Evolutionary conservation across 768 basidiomycete genomes (phyloP).

Genomic region (Rhodotorula babjevae): DNA sequence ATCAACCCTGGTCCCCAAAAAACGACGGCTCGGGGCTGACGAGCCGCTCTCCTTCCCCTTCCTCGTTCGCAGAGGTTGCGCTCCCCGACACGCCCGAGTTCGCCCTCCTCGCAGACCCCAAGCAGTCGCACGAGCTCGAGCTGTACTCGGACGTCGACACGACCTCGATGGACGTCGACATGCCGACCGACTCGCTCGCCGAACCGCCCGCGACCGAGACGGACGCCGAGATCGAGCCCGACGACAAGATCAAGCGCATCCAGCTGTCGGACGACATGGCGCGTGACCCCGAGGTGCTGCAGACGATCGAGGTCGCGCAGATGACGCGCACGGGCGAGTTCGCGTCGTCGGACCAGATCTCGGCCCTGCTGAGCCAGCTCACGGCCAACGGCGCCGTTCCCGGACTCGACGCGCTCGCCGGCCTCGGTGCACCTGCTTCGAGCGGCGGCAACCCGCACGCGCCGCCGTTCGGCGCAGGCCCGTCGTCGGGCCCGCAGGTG

Average conservation of each 20-base stretch:
- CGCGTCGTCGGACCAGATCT: conserved; percentile 24
- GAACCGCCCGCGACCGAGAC: not conserved
- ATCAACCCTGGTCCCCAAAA: no score
- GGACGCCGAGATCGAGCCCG: not conserved
- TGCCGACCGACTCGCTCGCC: conserved; percentile 9
- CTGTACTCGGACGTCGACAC: conserved; percentile 15
- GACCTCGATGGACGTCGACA: conserved; percentile 11
- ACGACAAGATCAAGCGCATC: conserved; percentile 5
- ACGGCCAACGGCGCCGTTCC: not conserved
- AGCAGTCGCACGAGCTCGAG: conserved; percentile 8
- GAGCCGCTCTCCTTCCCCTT: no score
- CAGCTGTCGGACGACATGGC: conserved; percentile 4
- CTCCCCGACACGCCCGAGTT: conserved; percentile 23
- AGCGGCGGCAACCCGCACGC: not conserved
- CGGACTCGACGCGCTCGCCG: not conserved
- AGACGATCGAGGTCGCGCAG: conserved; percentile 21
- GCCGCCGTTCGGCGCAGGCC: not conserved
- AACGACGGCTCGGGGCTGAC: no score
- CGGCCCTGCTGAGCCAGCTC: conserved; percentile 19
- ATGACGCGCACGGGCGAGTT: not conserved
- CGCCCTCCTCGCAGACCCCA: not conserved
- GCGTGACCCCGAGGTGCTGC: not conserved
- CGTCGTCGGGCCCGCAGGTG: no score
- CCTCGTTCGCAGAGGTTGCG: not conserved
- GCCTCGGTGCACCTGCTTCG: not conserved